These are phyloP conservation scores for Deuterostichococcus epilithicus DNA, from an alignment of 139 green algal species.

Conservation along the genomic window DNA sequence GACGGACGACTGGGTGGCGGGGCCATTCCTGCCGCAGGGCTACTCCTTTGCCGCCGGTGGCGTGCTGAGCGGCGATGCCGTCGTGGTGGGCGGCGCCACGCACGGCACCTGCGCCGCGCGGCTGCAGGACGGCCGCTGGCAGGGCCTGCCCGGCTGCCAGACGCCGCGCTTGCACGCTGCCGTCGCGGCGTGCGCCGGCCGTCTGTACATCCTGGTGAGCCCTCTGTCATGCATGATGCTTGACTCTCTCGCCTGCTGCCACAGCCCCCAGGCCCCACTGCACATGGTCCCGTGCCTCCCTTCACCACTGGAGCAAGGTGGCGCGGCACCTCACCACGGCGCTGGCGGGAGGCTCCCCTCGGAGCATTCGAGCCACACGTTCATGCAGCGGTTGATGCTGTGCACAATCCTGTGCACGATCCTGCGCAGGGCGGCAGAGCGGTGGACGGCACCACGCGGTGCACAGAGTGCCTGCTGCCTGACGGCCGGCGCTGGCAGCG, in stretches of 20 bases:
- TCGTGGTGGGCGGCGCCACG: conserved; percentile 13
- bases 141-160: conserved; percentile 16
- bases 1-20: conserved; percentile 42
- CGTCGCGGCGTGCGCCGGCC: conserved; percentile 17
- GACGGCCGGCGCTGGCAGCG: conserved; percentile 2
- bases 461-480: not conserved
- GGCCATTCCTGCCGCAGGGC: conserved; percentile 2
- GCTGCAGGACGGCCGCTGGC: conserved; percentile 3
- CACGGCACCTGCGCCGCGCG: conserved; percentile 27
- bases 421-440: conserved; percentile 27
- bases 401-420: conserved; percentile 14
- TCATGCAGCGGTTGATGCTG: no score
- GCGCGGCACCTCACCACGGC: not conserved
- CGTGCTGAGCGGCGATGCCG: not conserved
- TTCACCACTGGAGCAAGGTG: conserved; percentile 5
- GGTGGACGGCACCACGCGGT: not conserved
- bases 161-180: conserved; percentile 37
- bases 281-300: conserved; percentile 15
- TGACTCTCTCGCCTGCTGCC: not conserved
- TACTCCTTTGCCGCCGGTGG: conserved; percentile 19
- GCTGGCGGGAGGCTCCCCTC: conserved; percentile 20
- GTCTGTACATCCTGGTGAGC: conserved; percentile 36
- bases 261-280: not conserved
- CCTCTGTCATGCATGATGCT: not conserved
- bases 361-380: no score